Conservation (phyloP, 257 asterid species). For the Eucommia ulmoides region DNA sequence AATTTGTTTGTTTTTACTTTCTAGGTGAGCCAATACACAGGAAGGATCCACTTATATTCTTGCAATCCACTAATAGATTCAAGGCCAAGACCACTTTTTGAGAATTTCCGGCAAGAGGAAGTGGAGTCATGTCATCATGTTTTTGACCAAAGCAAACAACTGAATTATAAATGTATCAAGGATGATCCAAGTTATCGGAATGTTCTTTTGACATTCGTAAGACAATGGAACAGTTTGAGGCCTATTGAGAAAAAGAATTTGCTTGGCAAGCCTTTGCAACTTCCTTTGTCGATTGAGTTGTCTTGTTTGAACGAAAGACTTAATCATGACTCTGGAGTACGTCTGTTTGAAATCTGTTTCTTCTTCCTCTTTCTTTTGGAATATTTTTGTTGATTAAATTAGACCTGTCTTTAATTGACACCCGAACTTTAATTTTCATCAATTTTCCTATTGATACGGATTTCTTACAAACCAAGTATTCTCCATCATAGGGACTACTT, state of each 20-base stretch:
- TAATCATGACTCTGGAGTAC: slow-evolving; percentile 71
- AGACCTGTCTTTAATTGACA: too few relatives aligned
- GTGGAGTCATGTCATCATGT: slow-evolving; percentile 24
- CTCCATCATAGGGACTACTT: slow-evolving; percentile 56
- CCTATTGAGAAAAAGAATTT: slow-evolving; percentile 64
- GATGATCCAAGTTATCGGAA: slow-evolving; percentile 36
- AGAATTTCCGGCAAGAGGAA: slow-evolving; percentile 74
- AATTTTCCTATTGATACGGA: slow-evolving; percentile 10
- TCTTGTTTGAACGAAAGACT: slow-evolving; percentile 64
- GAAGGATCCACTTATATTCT: slow-evolving; percentile 80
- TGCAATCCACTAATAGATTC: slow-evolving; percentile 59
- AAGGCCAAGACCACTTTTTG: slow-evolving; percentile 81
- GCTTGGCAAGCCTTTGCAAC: slow-evolving; percentile 68
- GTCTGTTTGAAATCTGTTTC: slow-evolving; percentile 7
- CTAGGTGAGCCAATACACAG: slow-evolving; percentile 92
- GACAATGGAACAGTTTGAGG: slow-evolving; percentile 76
- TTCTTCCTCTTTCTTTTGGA: slow-evolving; percentile 4
- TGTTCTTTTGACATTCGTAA: slow-evolving; percentile 40
- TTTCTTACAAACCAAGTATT: too few relatives aligned
- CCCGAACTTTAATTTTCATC: too few relatives aligned
- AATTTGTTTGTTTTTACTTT: not conserved
- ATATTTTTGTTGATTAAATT: too few relatives aligned
- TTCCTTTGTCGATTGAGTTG: slow-evolving; percentile 71
- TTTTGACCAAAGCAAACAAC: slow-evolving; percentile 24
- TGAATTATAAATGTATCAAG: slow-evolving; percentile 18